phyloP scores from a whole-genome alignment of 2,329 filamentous ascomycete genomes.

The Ophiostoma montium region DNA sequence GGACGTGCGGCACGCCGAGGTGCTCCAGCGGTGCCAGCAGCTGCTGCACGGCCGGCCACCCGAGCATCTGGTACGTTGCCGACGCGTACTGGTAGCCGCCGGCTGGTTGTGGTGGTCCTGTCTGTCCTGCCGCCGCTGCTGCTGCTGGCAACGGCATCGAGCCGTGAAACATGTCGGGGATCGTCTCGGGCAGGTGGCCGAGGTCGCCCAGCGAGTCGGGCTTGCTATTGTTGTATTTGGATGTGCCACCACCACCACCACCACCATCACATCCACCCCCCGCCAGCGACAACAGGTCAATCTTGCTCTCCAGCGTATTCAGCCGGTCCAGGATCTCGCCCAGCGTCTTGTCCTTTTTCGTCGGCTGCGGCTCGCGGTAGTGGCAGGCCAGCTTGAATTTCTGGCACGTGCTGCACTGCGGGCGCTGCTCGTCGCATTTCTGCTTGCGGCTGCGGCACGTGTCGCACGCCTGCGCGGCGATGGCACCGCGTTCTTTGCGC shows the following conservation, averaged over 20 bases:
- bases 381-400: slow-evolving; percentile 43
- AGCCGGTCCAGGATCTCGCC: slow-evolving; percentile 45
- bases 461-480: slow-evolving; percentile 43
- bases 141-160: not conserved
- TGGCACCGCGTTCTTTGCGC: slow-evolving; percentile 30
- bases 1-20: slow-evolving; percentile 16
- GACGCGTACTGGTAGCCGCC: slow-evolving; percentile 21
- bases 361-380: slow-evolving; percentile 46
- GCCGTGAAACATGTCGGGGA: not conserved
- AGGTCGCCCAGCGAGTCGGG: not conserved
- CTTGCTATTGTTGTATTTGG: not conserved
- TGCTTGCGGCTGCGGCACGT: slow-evolving; percentile 47
- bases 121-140: not conserved
- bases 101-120: not conserved
- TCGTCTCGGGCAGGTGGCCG: not conserved
- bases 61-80: slow-evolving; percentile 35
- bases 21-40: slow-evolving; percentile 22
- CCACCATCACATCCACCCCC: not conserved
- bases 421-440: slow-evolving; percentile 48
- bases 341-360: slow-evolving; percentile 51
- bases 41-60: slow-evolving; percentile 32
- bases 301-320: slow-evolving; percentile 39
- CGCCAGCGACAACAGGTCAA: slow-evolving; percentile 27
- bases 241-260: not conserved
- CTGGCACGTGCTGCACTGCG: slow-evolving; percentile 45